Evolutionary conservation across 2,329 filamentous ascomycete species (phyloP), one percentile per base, ranked within the genome.

Genomic region (Hypoxylon sp.): DNA sequence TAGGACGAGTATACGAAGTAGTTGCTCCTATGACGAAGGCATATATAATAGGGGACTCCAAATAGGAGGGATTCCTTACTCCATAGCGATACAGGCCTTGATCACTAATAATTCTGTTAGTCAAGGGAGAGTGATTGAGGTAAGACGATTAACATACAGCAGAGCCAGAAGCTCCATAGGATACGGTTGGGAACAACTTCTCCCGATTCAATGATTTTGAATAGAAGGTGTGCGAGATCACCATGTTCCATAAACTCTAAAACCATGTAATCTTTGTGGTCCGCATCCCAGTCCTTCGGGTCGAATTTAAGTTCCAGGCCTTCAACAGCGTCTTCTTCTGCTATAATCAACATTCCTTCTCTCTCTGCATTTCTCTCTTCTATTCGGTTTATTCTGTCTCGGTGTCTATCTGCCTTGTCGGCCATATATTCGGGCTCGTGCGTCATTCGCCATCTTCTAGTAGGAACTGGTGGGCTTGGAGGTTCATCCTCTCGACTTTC

Each of bases 151-250:
- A n/a, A 73, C 73, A 59, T 60, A 74, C 71, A 57, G 31, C 73
- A 75, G 44, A 72, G 54, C 71, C 71, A 75, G 50, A 76, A 74
- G 0, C 59, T 54, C 71, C 71, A 75, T 13, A 75, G 66, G n/a
- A 76, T 69, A 57, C 57, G 55, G 26, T 67, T 60, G 19, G 46
- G 50, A 1, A 61, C 5, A 29, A 6, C 50, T 42, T 24, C 39
- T 0, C 22, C 24, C 22, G 9, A 6, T 3, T 60, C 39, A 29
- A 26, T n/a, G 46, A 57, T 11, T 39, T 59, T 66, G 47, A 29
- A 37, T 3, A 74, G 5, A 8, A 73, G 9, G 5, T 53, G 31
- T 10, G 55, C 31, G 33, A 75, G 26, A 29, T 74, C 72, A 17
- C 73, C 72, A 62, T 61, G 22, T 37, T 60, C 29, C 24, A 59